Percentiles rank a stretch among this genome's conserved stretches.
These are phyloP conservation scores for Globisporangium echinulatum DNA, from an alignment of 352 stramenopile genomes.

Conservation along the genomic window DNA sequence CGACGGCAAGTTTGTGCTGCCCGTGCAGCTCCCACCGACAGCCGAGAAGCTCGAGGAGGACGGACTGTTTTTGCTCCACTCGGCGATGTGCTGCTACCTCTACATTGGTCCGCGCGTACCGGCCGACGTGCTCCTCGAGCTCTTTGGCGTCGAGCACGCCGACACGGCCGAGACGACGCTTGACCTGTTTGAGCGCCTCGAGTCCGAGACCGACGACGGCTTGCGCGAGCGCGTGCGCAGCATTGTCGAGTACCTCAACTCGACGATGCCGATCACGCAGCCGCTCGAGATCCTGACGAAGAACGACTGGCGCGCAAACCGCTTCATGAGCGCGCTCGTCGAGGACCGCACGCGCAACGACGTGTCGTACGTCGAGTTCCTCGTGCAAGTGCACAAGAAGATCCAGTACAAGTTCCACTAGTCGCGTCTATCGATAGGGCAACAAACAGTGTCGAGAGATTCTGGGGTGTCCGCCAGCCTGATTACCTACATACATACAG, in stretches of 20 bases:
- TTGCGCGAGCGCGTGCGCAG: conserved; percentile 59
- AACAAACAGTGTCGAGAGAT: no score
- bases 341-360: conserved; percentile 84
- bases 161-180: conserved; percentile 70
- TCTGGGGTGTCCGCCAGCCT: no score
- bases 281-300: conserved; percentile 81
- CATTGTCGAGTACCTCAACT: conserved; percentile 76
- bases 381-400: conserved; percentile 88
- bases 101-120: conserved; percentile 77
- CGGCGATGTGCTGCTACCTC: conserved; percentile 82
- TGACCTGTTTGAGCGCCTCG: conserved; percentile 58
- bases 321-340: conserved; percentile 82
- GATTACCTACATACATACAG: no score
- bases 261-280: conserved; percentile 76
- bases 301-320: conserved; percentile 76
- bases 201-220: conserved; percentile 43
- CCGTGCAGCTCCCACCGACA: conserved; percentile 66
- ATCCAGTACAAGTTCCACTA: conserved; percentile 90
- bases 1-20: conserved; percentile 69
- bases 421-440: conserved; percentile 4
- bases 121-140: conserved; percentile 61
- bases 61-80: conserved; percentile 86
- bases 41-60: conserved; percentile 83
- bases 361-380: conserved; percentile 87
- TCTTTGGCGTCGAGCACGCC: conserved; percentile 81